phyloP scores from a whole-genome alignment of 768 basidiomycete genomes.

The Hortiboletus campestris region DNA sequence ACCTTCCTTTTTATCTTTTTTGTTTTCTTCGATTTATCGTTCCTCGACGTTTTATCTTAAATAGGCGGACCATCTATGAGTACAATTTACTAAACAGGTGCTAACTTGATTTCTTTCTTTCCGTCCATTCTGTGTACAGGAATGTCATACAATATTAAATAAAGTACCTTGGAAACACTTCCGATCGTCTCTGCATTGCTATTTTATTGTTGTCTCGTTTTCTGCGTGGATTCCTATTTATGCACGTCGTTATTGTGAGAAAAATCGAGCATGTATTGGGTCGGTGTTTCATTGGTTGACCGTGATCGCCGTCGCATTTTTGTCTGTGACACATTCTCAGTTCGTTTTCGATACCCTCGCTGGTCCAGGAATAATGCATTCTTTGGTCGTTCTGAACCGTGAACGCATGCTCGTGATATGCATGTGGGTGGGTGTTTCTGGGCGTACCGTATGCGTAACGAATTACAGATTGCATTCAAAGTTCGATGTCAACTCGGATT shows the following conservation, averaged over 20 bases:
- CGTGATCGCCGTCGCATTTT: too few species aligned
- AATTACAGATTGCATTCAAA: too few species aligned
- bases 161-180: conserved; percentile 1
- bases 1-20: background rate
- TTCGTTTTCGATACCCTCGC: too few species aligned
- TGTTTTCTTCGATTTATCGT: background rate
- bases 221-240: background rate
- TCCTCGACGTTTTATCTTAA: background rate
- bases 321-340: too few species aligned
- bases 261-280: background rate
- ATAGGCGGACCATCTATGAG: background rate
- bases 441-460: too few species aligned
- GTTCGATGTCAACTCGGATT: too few species aligned
- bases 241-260: background rate
- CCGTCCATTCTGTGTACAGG: conserved; percentile 1
- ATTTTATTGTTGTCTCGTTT: background rate
- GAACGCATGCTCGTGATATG: too few species aligned
- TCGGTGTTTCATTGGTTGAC: too few species aligned
- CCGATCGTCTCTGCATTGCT: background rate
- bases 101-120: background rate
- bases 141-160: background rate
- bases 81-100: background rate
- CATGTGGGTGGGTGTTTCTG: too few species aligned
- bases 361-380: too few species aligned
- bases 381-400: too few species aligned